These are phyloP conservation scores for Astrothelium macrocarpum DNA, from an alignment of 495 filamentous ascomycete species.

Conservation along the genomic window DNA sequence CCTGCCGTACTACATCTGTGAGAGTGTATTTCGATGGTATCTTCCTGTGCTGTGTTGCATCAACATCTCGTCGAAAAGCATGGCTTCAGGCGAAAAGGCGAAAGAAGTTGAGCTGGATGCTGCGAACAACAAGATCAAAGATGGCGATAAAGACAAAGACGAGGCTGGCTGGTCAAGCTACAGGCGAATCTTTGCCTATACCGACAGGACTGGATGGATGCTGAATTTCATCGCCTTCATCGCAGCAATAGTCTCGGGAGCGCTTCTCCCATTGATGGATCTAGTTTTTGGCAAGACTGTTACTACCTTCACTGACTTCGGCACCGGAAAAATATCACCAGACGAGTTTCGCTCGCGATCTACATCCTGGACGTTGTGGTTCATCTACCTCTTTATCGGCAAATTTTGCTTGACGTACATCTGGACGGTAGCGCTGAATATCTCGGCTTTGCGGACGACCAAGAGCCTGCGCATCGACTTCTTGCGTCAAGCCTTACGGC, in stretches of 20 bases:
- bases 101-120: background rate
- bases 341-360: constrained; percentile 2
- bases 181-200: constrained; percentile 20
- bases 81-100: background rate
- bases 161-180: constrained; percentile 6
- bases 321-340: background rate
- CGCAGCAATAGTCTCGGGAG: constrained; percentile 12
- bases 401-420: constrained; percentile 30
- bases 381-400: constrained; percentile 35
- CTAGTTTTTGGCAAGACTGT: constrained; percentile 20
- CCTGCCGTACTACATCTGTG: background rate
- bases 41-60: background rate
- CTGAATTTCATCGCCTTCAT: constrained; percentile 15
- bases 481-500: constrained; percentile 20
- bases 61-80: background rate
- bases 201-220: constrained; percentile 12
- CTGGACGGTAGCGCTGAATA: constrained; percentile 23
- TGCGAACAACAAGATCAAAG: constrained; percentile 1
- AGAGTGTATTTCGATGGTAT: background rate
- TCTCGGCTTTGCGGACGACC: constrained; percentile 28
- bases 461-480: constrained; percentile 23
- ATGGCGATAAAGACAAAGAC: background rate
- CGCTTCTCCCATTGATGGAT: constrained; percentile 21
- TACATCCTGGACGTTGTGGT: constrained; percentile 21
- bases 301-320: constrained; percentile 12